Evolutionary conservation across 179 eudicot genomes (phyloP), one percentile per base, ranked within the genome.

Genomic region (Beta macrorhiza): DNA sequence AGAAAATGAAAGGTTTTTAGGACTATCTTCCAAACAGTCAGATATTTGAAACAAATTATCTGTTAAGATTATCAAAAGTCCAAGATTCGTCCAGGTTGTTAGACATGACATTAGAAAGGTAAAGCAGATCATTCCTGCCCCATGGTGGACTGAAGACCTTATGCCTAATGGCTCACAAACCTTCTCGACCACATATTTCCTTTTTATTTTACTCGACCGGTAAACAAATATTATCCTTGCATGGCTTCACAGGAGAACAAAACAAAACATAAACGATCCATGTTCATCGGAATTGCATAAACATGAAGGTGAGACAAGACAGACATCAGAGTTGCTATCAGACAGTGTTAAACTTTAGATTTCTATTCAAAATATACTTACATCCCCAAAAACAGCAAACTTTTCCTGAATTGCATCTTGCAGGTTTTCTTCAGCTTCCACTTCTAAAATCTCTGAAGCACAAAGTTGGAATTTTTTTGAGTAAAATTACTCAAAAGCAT

Each of bases 351-450:
- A 0, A 44, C 52, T 45, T 42, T 52, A 4, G 16, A 2, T 55
- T 53, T 4, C 5, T 2, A 55, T 20, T 16, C 22, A 56, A 29
- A 17, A 29, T 32, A 29, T n/a, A 56, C 97, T 69, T 90, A 95
- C 99, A 84, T 95, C 99, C 74, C 98, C 97, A 84, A 95, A 91
- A 75, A 91, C 96, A 65, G 99, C 81, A 87, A 95, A 95, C 73
- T 88, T 93, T 82, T 95, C 99, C 85, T 94, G 99, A 89, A 95
- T 95, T 78, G 95, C 99, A 80, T 92, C 92, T 85, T 95, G 99
- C 84, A 95, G 83, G 77, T 86, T 89, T 84, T 93, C 92, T 90
- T 95, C 99, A 81, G 99, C 99, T 89, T 95, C 98, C 81, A 90
- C 94, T 87, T 94, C 99, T 7, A 98, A 91, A 84, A 95, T 89